Evolutionary conservation across 2,329 filamentous ascomycete species (phyloP).

Genomic region (Ceratocystis alfenasii): DNA sequence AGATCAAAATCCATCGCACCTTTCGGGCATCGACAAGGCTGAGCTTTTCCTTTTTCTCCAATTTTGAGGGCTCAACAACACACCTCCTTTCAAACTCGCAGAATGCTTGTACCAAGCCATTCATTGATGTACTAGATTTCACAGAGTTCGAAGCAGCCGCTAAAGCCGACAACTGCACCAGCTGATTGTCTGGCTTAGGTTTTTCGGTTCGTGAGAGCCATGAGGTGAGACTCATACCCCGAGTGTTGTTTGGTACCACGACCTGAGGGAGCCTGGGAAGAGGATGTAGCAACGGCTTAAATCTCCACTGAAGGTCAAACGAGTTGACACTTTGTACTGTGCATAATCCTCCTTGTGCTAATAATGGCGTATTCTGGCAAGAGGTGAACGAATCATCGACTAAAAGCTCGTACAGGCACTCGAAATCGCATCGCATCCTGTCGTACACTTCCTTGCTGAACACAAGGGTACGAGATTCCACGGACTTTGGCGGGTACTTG

Average conservation of each 20-base stretch:
- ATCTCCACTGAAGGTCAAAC: constrained; percentile 53
- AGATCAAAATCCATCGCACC: constrained; percentile 66
- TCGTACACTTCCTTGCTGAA: constrained; percentile 40
- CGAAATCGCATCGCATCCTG: constrained; percentile 57
- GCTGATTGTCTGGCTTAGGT: constrained; percentile 37
- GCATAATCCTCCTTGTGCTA: constrained; percentile 55
- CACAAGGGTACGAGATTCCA: constrained; percentile 39
- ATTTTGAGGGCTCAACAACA: constrained; percentile 26
- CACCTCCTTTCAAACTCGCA: constrained; percentile 55
- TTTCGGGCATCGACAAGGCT: constrained; percentile 56
- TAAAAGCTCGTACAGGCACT: constrained; percentile 57
- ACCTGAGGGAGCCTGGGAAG: constrained; percentile 53
- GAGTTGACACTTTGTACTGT: constrained; percentile 54
- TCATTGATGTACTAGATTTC: constrained; percentile 32
- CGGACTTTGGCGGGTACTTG: constrained; percentile 53
- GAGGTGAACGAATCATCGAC: constrained; percentile 48
- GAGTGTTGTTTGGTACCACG: constrained; percentile 21
- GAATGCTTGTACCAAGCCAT: constrained; percentile 55
- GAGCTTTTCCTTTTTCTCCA: constrained; percentile 26
- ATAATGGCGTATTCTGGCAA: constrained; percentile 39
- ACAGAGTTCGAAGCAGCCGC: constrained; percentile 39
- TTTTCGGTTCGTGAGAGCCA: constrained; percentile 36
- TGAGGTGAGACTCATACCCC: constrained; percentile 29
- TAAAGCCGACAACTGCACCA: constrained; percentile 42
- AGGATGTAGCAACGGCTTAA: constrained; percentile 48